phyloP scores from a whole-genome alignment of 768 basidiomycete species.

The Fibroporia radiculosa region DNA sequence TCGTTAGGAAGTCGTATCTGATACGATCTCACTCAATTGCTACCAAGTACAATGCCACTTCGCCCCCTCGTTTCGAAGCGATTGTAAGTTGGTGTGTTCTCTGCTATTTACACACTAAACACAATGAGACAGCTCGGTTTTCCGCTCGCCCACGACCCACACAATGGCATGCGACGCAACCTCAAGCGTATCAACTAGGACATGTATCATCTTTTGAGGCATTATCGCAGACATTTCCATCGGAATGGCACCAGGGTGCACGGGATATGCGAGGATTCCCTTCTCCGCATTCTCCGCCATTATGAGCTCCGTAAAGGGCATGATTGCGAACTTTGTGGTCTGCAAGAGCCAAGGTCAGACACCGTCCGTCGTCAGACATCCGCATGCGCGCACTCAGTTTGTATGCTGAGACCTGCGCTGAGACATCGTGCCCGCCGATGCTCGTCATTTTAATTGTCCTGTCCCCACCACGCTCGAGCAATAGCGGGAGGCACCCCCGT shows the following conservation, averaged over 20 bases:
- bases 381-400: too few relatives aligned
- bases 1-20: too few relatives aligned
- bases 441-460: slow-evolving; percentile 7
- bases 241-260: slow-evolving; percentile 6
- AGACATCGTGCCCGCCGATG: not conserved
- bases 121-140: slow-evolving; percentile 6
- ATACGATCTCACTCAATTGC: too few relatives aligned
- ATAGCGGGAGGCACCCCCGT: slow-evolving; percentile 1
- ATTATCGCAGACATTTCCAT: slow-evolving; percentile 9
- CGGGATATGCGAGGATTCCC: slow-evolving; percentile 1
- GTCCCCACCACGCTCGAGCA: slow-evolving; percentile 2
- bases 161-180: slow-evolving; percentile 6
- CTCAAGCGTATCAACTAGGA: slow-evolving; percentile 7
- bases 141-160: slow-evolving; percentile 3
- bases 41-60: too few relatives aligned
- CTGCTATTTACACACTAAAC: too few relatives aligned
- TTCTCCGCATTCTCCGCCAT: slow-evolving; percentile 5
- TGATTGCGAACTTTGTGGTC: slow-evolving; percentile 4
- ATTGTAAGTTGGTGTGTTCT: too few relatives aligned
- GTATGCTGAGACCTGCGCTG: not conserved
- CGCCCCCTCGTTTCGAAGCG: too few relatives aligned
- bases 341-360: too few relatives aligned
- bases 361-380: too few relatives aligned
- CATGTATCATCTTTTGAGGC: not conserved
- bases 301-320: slow-evolving; percentile 6